Percentiles rank a stretch among this genome's conserved stretches.
These are phyloP conservation scores for Silene noctiflora DNA, from an alignment of 179 eudicot species.

Conservation along the genomic window DNA sequence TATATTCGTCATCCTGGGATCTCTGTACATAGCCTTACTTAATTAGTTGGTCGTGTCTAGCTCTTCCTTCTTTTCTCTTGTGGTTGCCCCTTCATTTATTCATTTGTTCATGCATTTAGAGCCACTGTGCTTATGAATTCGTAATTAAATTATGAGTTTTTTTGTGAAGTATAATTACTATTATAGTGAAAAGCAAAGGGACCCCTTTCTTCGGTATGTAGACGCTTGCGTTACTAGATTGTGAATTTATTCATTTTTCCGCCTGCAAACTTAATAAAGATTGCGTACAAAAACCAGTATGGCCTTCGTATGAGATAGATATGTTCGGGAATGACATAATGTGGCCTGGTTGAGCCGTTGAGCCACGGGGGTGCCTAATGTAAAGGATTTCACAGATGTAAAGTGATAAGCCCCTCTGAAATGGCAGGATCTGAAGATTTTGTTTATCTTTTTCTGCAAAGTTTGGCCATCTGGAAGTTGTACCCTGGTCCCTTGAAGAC, in stretches of 20 bases:
- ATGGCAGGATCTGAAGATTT: too few species aligned
- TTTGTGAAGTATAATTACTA: background rate
- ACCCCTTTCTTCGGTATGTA: background rate
- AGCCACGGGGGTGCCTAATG: too few species aligned
- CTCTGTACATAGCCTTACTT: slow-evolving; percentile 21
- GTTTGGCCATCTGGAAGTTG: too few species aligned
- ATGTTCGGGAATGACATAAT: too few species aligned
- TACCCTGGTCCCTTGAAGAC: too few species aligned
- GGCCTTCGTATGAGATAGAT: too few species aligned
- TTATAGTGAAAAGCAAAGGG: background rate
- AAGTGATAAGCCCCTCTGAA: too few species aligned
- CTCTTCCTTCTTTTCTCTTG: background rate
- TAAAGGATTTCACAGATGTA: too few species aligned
- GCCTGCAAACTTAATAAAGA: background rate
- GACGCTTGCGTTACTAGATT: background rate
- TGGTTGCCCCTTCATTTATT: background rate
- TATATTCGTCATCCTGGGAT: background rate
- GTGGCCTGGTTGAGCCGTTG: too few species aligned
- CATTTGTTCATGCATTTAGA: background rate
- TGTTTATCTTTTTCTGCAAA: too few species aligned
- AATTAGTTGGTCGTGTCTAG: background rate
- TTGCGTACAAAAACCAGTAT: background rate
- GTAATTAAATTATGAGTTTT: background rate
- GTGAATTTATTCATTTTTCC: background rate
- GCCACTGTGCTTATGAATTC: slow-evolving; percentile 5